phyloP scores from a whole-genome alignment of 805 yeast species.

The Saccharomycopsis javanensis region DNA sequence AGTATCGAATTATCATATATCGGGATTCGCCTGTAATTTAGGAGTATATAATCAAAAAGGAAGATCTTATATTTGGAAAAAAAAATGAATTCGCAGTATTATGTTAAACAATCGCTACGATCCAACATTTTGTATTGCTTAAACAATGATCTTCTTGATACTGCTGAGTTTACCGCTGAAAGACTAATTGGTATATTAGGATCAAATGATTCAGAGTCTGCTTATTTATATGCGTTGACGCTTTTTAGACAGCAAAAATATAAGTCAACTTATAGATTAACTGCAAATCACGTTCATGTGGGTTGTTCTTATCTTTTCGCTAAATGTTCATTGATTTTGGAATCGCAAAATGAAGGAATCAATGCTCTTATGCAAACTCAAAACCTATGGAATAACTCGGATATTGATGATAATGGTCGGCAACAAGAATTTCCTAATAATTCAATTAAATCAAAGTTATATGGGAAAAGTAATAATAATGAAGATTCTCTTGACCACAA shows the following conservation, averaged over 20 bases:
- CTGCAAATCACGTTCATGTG: conserved; percentile 41
- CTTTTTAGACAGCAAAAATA: conserved; percentile 48
- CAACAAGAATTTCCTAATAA: neutral
- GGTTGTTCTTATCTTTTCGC: conserved; percentile 77
- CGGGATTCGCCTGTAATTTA: too few species aligned
- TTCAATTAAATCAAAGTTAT: neutral
- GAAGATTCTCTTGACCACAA: neutral
- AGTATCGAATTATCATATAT: too few species aligned
- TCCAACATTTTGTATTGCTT: conserved; percentile 57
- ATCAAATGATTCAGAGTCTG: conserved; percentile 40
- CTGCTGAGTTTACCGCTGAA: conserved; percentile 85
- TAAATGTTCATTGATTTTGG: conserved; percentile 49
- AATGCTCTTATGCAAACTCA: conserved; percentile 35
- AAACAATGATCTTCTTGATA: conserved; percentile 55
- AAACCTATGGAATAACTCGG: conserved; percentile 28
- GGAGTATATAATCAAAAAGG: neutral
- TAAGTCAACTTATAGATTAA: conserved; percentile 51
- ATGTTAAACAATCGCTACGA: conserved; percentile 35
- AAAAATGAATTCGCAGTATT: conserved; percentile 22
- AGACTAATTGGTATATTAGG: conserved; percentile 55
- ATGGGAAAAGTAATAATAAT: neutral
- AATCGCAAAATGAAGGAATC: conserved; percentile 52
- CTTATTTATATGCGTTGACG: conserved; percentile 62
- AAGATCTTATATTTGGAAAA: neutral
- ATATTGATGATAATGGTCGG: neutral